These are phyloP conservation scores for Moringa oleifera DNA, from an alignment of 345 rosid species.

Conservation along the genomic window DNA sequence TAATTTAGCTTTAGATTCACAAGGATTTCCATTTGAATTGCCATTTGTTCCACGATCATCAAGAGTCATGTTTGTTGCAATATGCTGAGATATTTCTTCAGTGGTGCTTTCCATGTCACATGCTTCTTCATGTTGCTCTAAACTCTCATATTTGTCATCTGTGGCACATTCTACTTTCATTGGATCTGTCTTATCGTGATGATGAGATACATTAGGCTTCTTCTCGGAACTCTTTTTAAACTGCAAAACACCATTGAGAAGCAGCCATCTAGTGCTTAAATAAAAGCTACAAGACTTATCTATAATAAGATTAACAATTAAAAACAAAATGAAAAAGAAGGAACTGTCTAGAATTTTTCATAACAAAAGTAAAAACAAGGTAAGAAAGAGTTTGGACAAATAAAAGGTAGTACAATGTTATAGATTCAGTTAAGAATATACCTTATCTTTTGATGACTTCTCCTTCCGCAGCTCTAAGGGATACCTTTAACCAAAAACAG, in stretches of 20 bases:
- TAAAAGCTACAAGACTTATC: background rate
- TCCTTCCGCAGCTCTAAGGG: conserved; percentile 92
- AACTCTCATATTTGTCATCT: conserved; percentile 27
- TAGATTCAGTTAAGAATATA: conserved; percentile 10
- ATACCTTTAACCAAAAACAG: conserved; percentile 53
- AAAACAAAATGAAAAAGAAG: background rate
- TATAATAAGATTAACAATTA: conserved; percentile 2
- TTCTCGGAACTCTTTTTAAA: conserved; percentile 47
- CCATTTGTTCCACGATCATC: conserved; percentile 27
- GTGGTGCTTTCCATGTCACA: conserved; percentile 38
- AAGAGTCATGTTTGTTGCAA: conserved; percentile 33
- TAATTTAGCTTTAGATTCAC: conserved; percentile 32
- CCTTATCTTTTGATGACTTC: conserved; percentile 88
- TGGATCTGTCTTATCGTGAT: conserved; percentile 32
- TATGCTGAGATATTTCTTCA: conserved; percentile 45
- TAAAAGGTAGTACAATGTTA: background rate
- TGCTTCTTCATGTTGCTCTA: conserved; percentile 29
- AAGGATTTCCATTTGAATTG: conserved; percentile 38
- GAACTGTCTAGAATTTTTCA: background rate
- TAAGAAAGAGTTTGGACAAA: background rate
- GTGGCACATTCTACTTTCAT: conserved; percentile 29
- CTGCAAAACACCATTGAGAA: conserved; percentile 39
- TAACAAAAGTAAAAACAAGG: background rate
- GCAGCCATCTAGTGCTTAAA: conserved; percentile 1
- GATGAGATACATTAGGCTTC: conserved; percentile 26